phyloP scores from a whole-genome alignment of 2,329 filamentous ascomycete species.

The Talaromyces albobiverticillius region DNA sequence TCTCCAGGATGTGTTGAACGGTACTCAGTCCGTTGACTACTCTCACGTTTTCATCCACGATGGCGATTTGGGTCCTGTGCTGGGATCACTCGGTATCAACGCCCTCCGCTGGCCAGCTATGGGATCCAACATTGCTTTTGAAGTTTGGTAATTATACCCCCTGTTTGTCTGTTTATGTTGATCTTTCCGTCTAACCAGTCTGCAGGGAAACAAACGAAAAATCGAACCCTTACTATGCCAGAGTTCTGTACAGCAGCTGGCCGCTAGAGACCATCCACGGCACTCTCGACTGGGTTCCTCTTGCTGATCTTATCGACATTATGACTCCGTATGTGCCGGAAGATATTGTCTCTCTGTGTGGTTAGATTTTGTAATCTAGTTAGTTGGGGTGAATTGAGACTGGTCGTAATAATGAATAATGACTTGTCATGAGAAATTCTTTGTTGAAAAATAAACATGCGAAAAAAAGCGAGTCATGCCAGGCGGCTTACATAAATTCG shows the following conservation, averaged over 20 bases:
- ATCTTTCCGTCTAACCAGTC: background rate
- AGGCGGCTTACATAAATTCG: too few relatives aligned
- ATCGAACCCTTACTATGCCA: constrained; percentile 18
- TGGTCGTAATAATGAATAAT: too few relatives aligned
- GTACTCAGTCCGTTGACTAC: constrained; percentile 25
- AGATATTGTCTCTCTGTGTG: constrained; percentile 23
- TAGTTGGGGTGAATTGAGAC: too few relatives aligned
- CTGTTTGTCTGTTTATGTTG: too few relatives aligned
- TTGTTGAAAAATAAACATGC: too few relatives aligned
- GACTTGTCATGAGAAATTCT: too few relatives aligned
- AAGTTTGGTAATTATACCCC: constrained; percentile 31
- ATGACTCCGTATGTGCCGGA: constrained; percentile 20
- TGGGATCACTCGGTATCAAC: constrained; percentile 34
- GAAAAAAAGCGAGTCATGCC: too few relatives aligned
- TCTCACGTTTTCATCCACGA: constrained; percentile 38
- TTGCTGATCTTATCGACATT: constrained; percentile 17
- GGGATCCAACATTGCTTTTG: constrained; percentile 38
- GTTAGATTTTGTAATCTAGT: constrained; percentile 4
- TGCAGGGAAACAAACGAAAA: constrained; percentile 22
- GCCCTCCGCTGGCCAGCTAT: constrained; percentile 40
- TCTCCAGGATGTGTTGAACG: constrained; percentile 26
- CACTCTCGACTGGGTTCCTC: constrained; percentile 21
- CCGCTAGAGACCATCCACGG: constrained; percentile 21
- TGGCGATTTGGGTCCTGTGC: constrained; percentile 35
- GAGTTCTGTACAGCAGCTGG: constrained; percentile 30